Conservation (phyloP, 1,139 yeast genomes). For the Yamadazyma mexicana region DNA sequence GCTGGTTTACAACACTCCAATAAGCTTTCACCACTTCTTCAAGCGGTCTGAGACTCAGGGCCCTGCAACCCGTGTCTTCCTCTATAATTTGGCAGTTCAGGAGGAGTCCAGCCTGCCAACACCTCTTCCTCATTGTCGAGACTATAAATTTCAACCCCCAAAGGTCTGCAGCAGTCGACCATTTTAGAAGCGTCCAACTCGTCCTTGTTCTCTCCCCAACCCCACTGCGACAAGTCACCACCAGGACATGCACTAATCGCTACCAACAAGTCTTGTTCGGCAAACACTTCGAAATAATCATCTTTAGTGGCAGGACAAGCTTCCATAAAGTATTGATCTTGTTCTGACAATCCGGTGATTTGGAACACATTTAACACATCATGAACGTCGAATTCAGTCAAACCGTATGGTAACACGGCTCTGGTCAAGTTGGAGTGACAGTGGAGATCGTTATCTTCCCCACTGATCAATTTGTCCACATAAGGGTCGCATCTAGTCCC, state of each 20-base stretch:
- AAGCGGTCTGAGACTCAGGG: not conserved
- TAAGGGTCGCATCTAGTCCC: conserved; percentile 74
- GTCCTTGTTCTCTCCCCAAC: conserved; percentile 61
- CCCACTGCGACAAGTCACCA: conserved; percentile 69
- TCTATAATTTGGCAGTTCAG: conserved; percentile 49
- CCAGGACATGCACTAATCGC: conserved; percentile 74
- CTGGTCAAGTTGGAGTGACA: conserved; percentile 66
- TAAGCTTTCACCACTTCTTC: no score
- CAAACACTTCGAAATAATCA: conserved; percentile 67
- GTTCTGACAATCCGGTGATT: conserved; percentile 63
- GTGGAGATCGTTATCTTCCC: conserved; percentile 64
- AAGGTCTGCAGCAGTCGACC: conserved; percentile 63
- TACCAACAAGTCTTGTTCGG: conserved; percentile 63
- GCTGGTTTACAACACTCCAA: no score
- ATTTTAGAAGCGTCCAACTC: conserved; percentile 45
- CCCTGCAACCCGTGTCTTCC: conserved; percentile 54
- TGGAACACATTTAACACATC: conserved; percentile 71
- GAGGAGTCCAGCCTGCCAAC: conserved; percentile 51
- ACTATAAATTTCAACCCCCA: conserved; percentile 60
- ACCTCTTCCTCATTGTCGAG: conserved; percentile 44
- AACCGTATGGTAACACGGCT: conserved; percentile 58
- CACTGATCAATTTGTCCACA: conserved; percentile 61
- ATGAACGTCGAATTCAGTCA: conserved; percentile 66
- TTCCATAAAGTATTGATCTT: conserved; percentile 71
- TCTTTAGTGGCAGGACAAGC: conserved; percentile 60